These are phyloP conservation scores for Lithospermum erythrorhizon DNA, from an alignment of 257 asterid genomes.

Conservation along the genomic window DNA sequence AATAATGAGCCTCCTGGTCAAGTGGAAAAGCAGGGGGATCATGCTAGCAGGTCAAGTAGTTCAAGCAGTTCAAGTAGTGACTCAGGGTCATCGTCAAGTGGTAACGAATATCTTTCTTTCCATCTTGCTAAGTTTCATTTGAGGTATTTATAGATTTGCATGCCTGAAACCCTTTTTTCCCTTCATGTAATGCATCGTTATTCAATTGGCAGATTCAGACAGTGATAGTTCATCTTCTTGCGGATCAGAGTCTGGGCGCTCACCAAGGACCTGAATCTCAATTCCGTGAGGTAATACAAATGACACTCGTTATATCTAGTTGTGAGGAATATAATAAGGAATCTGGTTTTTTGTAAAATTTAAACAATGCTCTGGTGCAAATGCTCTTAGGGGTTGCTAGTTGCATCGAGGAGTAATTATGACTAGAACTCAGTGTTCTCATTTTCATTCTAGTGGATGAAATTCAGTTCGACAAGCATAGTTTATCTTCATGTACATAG, in stretches of 20 bases:
- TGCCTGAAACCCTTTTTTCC: neutral
- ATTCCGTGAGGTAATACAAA: slow-evolving; percentile 4
- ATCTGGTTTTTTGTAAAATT: too few species aligned
- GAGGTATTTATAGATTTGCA: neutral
- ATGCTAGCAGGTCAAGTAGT: slow-evolving; percentile 63
- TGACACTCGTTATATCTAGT: neutral
- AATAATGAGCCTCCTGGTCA: slow-evolving; percentile 28
- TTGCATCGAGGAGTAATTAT: neutral
- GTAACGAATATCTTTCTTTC: slow-evolving; percentile 22
- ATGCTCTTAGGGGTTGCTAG: neutral
- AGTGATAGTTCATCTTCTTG: slow-evolving; percentile 64
- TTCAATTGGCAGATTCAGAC: slow-evolving; percentile 52
- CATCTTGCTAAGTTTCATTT: neutral
- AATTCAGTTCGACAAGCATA: neutral
- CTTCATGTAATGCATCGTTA: neutral
- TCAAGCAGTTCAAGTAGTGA: slow-evolving; percentile 93
- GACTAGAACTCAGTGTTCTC: neutral
- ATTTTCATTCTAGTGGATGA: neutral
- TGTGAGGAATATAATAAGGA: neutral
- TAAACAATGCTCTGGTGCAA: too few species aligned
- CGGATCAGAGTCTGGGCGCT: slow-evolving; percentile 55
- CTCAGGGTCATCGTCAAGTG: slow-evolving; percentile 85
- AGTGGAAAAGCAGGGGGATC: slow-evolving; percentile 33
- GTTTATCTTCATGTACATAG: neutral
- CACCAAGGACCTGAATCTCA: slow-evolving; percentile 33